These are phyloP conservation scores for Penicillium sp. DNA, from an alignment of 2,329 filamentous ascomycete genomes.

Conservation along the genomic window DNA sequence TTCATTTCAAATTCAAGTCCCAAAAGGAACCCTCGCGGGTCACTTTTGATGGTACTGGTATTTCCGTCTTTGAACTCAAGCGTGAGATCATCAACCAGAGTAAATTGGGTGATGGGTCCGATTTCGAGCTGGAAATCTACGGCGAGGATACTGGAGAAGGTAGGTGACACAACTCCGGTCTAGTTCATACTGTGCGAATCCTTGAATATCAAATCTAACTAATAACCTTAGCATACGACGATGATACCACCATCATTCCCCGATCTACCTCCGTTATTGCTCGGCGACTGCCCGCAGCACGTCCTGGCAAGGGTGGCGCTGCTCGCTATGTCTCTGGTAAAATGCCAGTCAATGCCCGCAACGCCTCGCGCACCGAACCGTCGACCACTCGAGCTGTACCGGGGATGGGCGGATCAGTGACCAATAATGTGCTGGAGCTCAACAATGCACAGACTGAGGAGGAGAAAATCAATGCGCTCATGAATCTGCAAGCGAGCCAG, in stretches of 20 bases:
- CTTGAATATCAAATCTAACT: constrained; percentile 28
- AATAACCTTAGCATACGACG: constrained; percentile 75
- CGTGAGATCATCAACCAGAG: constrained; percentile 96
- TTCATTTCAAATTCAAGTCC: constrained; percentile 99
- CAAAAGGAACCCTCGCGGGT: constrained; percentile 93
- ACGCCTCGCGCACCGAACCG: constrained; percentile 68
- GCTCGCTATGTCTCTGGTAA: constrained; percentile 95
- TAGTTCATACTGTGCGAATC: neutral
- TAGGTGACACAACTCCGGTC: constrained; percentile 49
- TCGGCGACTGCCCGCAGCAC: constrained; percentile 77
- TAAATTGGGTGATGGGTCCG: constrained; percentile 89
- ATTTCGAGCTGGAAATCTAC: constrained; percentile 94
- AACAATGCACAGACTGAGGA: constrained; percentile 86
- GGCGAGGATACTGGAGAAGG: constrained; percentile 89
- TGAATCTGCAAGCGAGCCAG: constrained; percentile 83
- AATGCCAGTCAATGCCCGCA: constrained; percentile 87
- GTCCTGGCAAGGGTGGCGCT: constrained; percentile 84
- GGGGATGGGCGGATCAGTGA: constrained; percentile 43
- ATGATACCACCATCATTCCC: constrained; percentile 96
- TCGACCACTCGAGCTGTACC: constrained; percentile 41
- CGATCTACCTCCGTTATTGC: constrained; percentile 93
- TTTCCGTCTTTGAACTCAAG: constrained; percentile 98
- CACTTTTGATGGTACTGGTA: constrained; percentile 95
- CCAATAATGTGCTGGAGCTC: constrained; percentile 64
- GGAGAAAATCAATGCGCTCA: constrained; percentile 89